phyloP scores from a whole-genome alignment of 306 rosid species.

The Lithocarpus polystachyus region DNA sequence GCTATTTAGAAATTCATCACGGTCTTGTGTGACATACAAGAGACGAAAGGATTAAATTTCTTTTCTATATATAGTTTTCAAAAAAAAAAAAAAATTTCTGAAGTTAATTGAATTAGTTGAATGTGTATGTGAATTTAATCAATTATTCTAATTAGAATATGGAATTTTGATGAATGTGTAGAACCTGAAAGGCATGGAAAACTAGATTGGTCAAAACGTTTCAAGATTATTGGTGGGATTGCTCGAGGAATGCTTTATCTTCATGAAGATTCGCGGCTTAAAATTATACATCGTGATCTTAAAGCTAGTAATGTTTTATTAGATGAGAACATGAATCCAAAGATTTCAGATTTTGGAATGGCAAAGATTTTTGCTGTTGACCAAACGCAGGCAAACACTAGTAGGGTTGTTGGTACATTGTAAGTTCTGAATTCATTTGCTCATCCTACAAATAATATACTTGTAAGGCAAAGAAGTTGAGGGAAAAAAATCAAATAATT shows the following conservation, averaged over 20 bases:
- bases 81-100: too few species aligned
- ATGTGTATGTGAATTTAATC: not conserved
- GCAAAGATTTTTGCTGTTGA: slow-evolving; percentile 33
- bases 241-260: slow-evolving; percentile 34
- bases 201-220: slow-evolving; percentile 40
- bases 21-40: not conserved
- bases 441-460: too few species aligned
- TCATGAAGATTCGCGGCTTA: slow-evolving; percentile 38
- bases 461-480: too few species aligned
- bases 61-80: not conserved
- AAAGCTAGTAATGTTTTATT: slow-evolving; percentile 42
- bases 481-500: too few species aligned
- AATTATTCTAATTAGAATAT: not conserved
- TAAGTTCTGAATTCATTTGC: slow-evolving; percentile 10
- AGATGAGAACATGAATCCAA: slow-evolving; percentile 38
- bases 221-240: slow-evolving; percentile 30
- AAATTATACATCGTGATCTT: slow-evolving; percentile 38
- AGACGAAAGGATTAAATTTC: not conserved
- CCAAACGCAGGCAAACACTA: slow-evolving; percentile 37
- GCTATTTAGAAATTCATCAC: not conserved
- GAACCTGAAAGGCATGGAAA: slow-evolving; percentile 20
- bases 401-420: slow-evolving; percentile 48
- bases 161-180: not conserved
- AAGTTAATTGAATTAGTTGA: too few species aligned
- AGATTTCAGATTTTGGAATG: slow-evolving; percentile 49